These are phyloP conservation scores for Gremmenia infestans DNA, from an alignment of 2,329 filamentous ascomycete genomes.

Conservation along the genomic window DNA sequence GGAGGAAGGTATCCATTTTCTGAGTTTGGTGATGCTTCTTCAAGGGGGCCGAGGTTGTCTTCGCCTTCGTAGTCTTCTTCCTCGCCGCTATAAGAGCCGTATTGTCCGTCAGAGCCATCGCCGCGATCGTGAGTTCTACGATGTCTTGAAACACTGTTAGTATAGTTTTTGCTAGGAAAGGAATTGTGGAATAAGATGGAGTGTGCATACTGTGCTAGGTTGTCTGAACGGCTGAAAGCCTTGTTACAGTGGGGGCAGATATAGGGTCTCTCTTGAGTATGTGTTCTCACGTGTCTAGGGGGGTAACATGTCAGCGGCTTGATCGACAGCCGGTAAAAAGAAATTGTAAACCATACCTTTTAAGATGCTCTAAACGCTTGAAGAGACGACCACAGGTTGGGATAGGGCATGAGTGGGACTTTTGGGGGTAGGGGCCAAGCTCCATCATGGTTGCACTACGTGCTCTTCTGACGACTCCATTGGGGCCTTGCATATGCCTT, in stretches of 20 bases:
- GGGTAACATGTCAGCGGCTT: constrained; percentile 45
- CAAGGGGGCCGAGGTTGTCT: constrained; percentile 74
- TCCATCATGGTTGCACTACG: constrained; percentile 96
- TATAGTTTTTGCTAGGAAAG: constrained; percentile 10
- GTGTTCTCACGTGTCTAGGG: constrained; percentile 91
- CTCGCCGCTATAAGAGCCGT: constrained; percentile 56
- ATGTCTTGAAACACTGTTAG: constrained; percentile 44
- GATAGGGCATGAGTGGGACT: constrained; percentile 98
- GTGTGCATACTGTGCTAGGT: constrained; percentile 83
- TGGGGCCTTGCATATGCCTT: constrained; percentile 64
- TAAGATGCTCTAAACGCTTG: constrained; percentile 98
- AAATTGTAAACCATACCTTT: constrained; percentile 68
- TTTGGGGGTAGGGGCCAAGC: constrained; percentile 91
- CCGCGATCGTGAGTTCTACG: constrained; percentile 78
- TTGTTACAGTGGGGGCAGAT: constrained; percentile 97
- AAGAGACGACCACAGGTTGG: constrained; percentile 95
- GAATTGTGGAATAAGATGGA: constrained; percentile 20
- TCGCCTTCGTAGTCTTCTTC: constrained; percentile 81
- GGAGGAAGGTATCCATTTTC: constrained; percentile 55
- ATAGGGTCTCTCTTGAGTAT: constrained; percentile 98
- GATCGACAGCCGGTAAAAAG: constrained; percentile 31
- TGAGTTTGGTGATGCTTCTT: constrained; percentile 71
- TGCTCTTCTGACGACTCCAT: constrained; percentile 79
- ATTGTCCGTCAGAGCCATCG: constrained; percentile 58
- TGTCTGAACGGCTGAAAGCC: constrained; percentile 97